phyloP scores from a whole-genome alignment of 78 protist genomes.

The Cavenderia fasciculata region DNA sequence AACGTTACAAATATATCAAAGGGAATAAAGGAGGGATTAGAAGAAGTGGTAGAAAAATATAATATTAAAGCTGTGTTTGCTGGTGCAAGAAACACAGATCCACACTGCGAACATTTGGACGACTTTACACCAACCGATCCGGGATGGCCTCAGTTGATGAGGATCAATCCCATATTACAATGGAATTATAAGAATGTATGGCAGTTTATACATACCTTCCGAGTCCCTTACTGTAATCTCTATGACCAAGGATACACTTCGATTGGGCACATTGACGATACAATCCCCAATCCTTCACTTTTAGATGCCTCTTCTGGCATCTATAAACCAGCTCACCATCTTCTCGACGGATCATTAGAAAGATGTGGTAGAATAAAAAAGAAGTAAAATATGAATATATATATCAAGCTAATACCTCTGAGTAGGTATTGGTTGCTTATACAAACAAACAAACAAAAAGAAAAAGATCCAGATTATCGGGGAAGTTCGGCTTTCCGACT shows the following conservation, averaged over 20 bases:
- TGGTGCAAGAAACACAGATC: constrained; percentile 72
- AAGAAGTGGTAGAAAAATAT: background rate
- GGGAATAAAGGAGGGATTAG: constrained; percentile 62
- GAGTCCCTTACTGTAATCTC: constrained; percentile 76
- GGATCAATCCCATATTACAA: constrained; percentile 67
- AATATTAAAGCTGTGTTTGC: constrained; percentile 62
- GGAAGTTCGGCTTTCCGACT: no score
- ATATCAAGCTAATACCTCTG: no score
- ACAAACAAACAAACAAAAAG: no score
- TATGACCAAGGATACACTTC: constrained; percentile 87
- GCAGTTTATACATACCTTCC: constrained; percentile 54
- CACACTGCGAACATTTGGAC: constrained; percentile 44
- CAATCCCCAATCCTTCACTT: constrained; percentile 65
- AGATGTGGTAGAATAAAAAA: no score
- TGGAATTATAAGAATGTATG: constrained; percentile 81
- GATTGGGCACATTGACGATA: constrained; percentile 72
- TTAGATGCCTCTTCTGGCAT: background rate
- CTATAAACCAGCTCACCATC: background rate
- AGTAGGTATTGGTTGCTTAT: no score
- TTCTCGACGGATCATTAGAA: background rate
- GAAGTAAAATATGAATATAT: no score
- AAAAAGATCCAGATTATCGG: no score
- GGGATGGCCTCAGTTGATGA: constrained; percentile 73
- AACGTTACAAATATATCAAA: background rate
- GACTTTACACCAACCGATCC: constrained; percentile 61